Percentiles rank a stretch among this genome's conserved stretches.
Evolutionary conservation across 108 stramenopile species (phyloP).

Genomic region (Discostella stelligeroides): DNA sequence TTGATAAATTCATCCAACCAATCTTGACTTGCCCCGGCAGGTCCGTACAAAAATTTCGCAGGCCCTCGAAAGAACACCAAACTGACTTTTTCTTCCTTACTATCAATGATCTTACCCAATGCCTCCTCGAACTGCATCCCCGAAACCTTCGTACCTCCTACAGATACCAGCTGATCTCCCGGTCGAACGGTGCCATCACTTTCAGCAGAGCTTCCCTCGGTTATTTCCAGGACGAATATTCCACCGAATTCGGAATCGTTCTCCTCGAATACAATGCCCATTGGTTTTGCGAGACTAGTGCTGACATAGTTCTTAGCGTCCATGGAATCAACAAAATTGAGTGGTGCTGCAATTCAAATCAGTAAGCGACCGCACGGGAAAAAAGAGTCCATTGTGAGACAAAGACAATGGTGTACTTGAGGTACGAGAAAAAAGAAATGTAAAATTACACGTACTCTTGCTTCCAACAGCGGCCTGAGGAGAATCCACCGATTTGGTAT

Average conservation of each 20-base stretch:
- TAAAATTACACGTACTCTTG: constrained; percentile 34
- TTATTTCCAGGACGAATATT: constrained; percentile 81
- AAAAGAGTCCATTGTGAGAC: background rate
- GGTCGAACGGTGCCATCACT: constrained; percentile 55
- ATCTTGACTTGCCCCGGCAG: constrained; percentile 78
- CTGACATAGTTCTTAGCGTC: constrained; percentile 78
- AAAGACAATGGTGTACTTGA: background rate
- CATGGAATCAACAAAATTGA: constrained; percentile 86
- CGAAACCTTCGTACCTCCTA: constrained; percentile 66
- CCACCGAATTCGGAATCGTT: constrained; percentile 85
- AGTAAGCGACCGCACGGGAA: constrained; percentile 4
- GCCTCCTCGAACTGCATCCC: constrained; percentile 85
- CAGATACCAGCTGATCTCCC: constrained; percentile 86
- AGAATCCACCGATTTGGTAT: constrained; percentile 57
- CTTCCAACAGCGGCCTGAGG: constrained; percentile 25
- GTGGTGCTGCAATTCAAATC: constrained; percentile 40
- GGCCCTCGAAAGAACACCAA: constrained; percentile 81
- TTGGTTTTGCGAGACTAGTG: constrained; percentile 76
- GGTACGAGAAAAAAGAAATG: background rate
- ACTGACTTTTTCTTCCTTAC: constrained; percentile 53
- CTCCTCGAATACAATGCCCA: constrained; percentile 93
- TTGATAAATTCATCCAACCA: constrained; percentile 82
- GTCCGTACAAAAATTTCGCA: constrained; percentile 84
- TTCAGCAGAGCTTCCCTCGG: constrained; percentile 71
- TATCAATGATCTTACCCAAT: constrained; percentile 76